These are phyloP conservation scores for Zarea fungicola DNA, from an alignment of 2,329 filamentous ascomycete genomes.

Conservation along the genomic window DNA sequence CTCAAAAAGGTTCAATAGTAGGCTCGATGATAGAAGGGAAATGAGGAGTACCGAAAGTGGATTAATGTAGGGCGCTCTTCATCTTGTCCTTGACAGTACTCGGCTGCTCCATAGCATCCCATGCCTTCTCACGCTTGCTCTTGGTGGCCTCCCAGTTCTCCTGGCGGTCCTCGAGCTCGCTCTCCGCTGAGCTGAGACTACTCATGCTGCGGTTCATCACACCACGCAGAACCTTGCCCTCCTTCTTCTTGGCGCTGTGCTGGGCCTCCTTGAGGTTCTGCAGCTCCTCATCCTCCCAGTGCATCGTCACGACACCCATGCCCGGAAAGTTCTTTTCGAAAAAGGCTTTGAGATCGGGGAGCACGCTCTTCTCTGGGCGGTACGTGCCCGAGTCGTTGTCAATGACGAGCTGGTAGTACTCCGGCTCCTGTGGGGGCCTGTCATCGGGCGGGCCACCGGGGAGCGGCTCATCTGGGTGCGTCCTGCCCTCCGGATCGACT, in stretches of 20 bases:
- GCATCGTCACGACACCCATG: constrained; percentile 65
- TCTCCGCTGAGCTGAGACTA: constrained; percentile 49
- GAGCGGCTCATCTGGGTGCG: constrained; percentile 47
- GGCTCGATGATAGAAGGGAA: not conserved
- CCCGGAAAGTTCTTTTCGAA: constrained; percentile 70
- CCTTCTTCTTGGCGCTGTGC: constrained; percentile 64
- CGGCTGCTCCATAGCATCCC: constrained; percentile 48
- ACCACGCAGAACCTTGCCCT: constrained; percentile 47
- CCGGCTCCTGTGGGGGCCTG: constrained; percentile 41
- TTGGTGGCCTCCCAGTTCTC: constrained; percentile 31
- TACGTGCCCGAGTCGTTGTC: constrained; percentile 97
- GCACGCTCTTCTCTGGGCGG: constrained; percentile 70
- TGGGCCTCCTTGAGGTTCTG: constrained; percentile 71
- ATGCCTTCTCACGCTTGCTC: constrained; percentile 49
- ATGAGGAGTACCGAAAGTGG: not conserved
- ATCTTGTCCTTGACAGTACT: constrained; percentile 34
- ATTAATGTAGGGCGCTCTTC: constrained; percentile 11
- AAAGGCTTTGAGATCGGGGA: constrained; percentile 67
- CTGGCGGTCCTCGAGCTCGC: constrained; percentile 44
- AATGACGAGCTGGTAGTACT: constrained; percentile 78
- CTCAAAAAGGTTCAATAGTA: not conserved
- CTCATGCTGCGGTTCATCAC: constrained; percentile 53
- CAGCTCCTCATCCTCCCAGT: constrained; percentile 74
- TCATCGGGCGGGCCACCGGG: constrained; percentile 41
- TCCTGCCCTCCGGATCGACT: constrained; percentile 37